phyloP scores from a whole-genome alignment of 495 filamentous ascomycete species.

The Podospora bellae-mahoneyi region DNA sequence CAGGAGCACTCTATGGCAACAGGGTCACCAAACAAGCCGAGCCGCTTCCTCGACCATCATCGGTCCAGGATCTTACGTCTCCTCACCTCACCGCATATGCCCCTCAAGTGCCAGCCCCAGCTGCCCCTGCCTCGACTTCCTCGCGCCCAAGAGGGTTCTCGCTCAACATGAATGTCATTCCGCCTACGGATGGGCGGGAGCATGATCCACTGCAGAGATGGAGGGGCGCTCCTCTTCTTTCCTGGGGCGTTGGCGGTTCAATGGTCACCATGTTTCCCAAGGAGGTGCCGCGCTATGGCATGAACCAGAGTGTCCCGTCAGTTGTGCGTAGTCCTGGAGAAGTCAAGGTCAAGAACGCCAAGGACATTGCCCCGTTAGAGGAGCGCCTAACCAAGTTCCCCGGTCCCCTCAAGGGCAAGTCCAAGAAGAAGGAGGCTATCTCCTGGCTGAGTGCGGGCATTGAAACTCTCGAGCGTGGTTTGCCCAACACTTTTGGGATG shows the following conservation, averaged over 20 bases:
- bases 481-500: constrained; percentile 46
- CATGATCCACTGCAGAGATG: constrained; percentile 78
- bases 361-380: constrained; percentile 62
- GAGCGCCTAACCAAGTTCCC: constrained; percentile 79
- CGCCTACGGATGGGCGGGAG: constrained; percentile 76
- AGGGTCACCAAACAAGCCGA: constrained; percentile 47
- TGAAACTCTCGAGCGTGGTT: constrained; percentile 61
- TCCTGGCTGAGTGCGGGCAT: constrained; percentile 78
- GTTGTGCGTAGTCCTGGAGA: constrained; percentile 83
- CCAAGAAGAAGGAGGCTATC: constrained; percentile 90
- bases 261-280: constrained; percentile 84
- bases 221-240: constrained; percentile 82
- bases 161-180: constrained; percentile 42
- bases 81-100: constrained; percentile 36
- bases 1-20: constrained; percentile 56
- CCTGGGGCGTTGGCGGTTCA: constrained; percentile 83
- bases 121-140: constrained; percentile 13
- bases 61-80: constrained; percentile 56
- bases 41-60: constrained; percentile 64
- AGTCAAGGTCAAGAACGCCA: constrained; percentile 68
- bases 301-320: constrained; percentile 65
- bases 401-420: constrained; percentile 81
- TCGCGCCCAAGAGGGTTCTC: constrained; percentile 39
- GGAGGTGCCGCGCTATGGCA: constrained; percentile 79
- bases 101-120: constrained; percentile 10